Conservation (phyloP, 129 eudicot genomes). For the Lactuca saligna region DNA sequence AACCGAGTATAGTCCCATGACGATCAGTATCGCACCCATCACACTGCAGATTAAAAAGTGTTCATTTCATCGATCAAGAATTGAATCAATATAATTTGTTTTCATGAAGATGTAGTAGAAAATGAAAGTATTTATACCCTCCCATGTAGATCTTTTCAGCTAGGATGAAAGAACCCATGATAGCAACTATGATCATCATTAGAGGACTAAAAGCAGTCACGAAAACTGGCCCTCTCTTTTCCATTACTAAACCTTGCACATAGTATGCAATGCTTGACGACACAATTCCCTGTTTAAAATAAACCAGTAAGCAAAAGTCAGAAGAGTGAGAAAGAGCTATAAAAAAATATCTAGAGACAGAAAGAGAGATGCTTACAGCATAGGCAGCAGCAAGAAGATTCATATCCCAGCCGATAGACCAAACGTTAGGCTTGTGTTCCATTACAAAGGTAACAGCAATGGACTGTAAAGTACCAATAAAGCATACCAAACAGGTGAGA, state of each 20-base stretch:
- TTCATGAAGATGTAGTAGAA: neutral
- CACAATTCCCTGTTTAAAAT: slow-evolving; percentile 67
- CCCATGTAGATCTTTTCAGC: slow-evolving; percentile 90
- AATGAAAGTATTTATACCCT: slow-evolving; percentile 52
- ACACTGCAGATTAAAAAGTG: slow-evolving; percentile 41
- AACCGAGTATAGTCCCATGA: slow-evolving; percentile 81
- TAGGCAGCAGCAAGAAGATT: slow-evolving; percentile 98
- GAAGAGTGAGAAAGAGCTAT: slow-evolving; percentile 1
- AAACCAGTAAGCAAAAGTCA: slow-evolving; percentile 12
- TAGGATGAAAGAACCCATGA: slow-evolving; percentile 93
- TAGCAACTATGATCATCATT: slow-evolving; percentile 98
- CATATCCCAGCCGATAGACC: slow-evolving; percentile 94
- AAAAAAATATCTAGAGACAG: neutral
- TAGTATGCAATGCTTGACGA: slow-evolving; percentile 96
- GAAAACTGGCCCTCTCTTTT: slow-evolving; percentile 94
- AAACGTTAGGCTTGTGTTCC: slow-evolving; percentile 80
- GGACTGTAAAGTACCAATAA: slow-evolving; percentile 92
- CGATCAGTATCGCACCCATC: slow-evolving; percentile 74
- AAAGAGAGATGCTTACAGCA: slow-evolving; percentile 58
- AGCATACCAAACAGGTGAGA: slow-evolving; percentile 81
- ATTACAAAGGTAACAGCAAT: slow-evolving; percentile 87
- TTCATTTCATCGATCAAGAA: neutral
- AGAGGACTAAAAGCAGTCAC: slow-evolving; percentile 96
- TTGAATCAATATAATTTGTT: neutral
- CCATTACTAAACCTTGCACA: slow-evolving; percentile 95